These are phyloP conservation scores for Boletus sensibilis DNA, from an alignment of 768 basidiomycete genomes.

Conservation along the genomic window DNA sequence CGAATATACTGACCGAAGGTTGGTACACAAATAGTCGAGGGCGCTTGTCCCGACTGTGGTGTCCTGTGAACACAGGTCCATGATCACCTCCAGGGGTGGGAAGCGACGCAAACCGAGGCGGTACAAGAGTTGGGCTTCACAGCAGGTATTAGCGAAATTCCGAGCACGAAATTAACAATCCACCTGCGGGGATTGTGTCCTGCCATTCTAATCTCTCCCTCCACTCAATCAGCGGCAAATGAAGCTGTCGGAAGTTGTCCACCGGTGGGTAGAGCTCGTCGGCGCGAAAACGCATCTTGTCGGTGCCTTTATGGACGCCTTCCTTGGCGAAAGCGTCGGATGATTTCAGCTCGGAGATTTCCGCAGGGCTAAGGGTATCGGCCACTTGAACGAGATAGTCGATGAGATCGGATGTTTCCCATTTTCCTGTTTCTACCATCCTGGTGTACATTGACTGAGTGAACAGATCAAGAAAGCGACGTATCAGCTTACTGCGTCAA, in stretches of 20 bases:
- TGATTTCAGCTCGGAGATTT: not conserved
- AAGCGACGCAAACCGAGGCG: not conserved
- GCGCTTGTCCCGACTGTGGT: conserved; percentile 50
- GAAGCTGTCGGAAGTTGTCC: conserved; percentile 61
- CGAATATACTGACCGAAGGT: not conserved
- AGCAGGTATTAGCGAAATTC: no score
- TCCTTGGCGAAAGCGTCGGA: conserved; percentile 53
- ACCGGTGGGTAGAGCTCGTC: conserved; percentile 80
- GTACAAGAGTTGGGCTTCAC: not conserved
- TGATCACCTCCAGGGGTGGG: no score
- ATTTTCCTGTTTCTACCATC: not conserved
- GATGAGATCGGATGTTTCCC: not conserved
- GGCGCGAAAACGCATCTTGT: conserved; percentile 50
- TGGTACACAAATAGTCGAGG: conserved; percentile 71
- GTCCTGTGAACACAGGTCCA: conserved; percentile 28
- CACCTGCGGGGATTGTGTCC: not conserved
- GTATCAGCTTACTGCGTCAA: not conserved
- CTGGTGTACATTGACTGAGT: not conserved
- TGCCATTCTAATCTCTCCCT: conserved; percentile 66
- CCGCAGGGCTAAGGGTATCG: not conserved
- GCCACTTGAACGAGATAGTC: not conserved
- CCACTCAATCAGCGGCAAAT: conserved; percentile 84
- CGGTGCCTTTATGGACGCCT: conserved; percentile 2
- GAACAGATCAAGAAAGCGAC: no score
- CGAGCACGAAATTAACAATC: not conserved